Conservation (phyloP, 1,139 yeast genomes). For the Scheffersomyces cryptocercus region DNA sequence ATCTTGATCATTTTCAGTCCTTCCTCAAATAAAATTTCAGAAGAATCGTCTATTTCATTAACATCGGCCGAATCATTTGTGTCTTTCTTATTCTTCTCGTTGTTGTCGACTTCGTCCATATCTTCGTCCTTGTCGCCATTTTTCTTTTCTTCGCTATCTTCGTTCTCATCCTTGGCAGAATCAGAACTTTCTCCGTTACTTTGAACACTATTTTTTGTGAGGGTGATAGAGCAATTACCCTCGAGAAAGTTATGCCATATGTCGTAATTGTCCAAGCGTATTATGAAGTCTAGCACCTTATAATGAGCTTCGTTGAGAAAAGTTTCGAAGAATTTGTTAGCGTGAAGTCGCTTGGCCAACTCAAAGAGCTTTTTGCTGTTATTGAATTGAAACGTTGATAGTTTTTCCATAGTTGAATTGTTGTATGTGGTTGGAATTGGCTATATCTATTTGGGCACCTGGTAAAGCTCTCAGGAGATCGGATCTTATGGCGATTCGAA, state of each 20-base stretch:
- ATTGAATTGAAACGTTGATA: constrained; percentile 45
- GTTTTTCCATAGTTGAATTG: constrained; percentile 34
- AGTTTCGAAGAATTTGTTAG: constrained; percentile 52
- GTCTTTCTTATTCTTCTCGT: constrained; percentile 7
- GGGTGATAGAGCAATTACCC: constrained; percentile 48
- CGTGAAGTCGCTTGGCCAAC: constrained; percentile 50
- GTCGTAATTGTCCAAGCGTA: constrained; percentile 27
- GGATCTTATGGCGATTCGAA: no score
- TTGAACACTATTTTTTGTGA: constrained; percentile 16
- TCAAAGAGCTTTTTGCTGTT: constrained; percentile 41
- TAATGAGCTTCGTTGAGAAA: constrained; percentile 65
- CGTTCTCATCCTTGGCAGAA: neutral
- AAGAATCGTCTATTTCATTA: constrained; percentile 13
- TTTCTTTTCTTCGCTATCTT: neutral
- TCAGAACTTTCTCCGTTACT: neutral
- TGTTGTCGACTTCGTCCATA: constrained; percentile 1
- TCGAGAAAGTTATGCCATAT: constrained; percentile 58
- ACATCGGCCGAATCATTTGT: constrained; percentile 9
- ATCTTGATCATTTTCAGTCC: constrained; percentile 52
- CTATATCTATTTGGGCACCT: no score
- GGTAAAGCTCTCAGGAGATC: no score
- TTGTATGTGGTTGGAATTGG: no score
- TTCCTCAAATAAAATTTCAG: constrained; percentile 42
- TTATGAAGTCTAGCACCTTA: constrained; percentile 49
- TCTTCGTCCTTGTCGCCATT: constrained; percentile 4